phyloP scores from a whole-genome alignment of 2,329 filamentous ascomycete species.

The Microcyclospora pomicola region DNA sequence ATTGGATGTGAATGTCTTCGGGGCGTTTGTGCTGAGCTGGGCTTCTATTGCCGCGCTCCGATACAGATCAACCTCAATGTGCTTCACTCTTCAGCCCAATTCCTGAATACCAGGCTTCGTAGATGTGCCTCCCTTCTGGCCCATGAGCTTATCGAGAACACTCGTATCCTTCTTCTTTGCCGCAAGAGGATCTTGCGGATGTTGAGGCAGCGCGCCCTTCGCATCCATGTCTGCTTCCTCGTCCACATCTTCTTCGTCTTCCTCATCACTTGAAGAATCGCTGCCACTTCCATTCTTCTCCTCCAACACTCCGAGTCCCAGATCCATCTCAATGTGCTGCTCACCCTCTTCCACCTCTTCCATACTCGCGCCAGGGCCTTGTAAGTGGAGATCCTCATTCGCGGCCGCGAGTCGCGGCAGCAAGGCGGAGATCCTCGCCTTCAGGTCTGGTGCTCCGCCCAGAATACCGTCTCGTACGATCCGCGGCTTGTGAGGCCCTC shows the following conservation, averaged over 20 bases:
- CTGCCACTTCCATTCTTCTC: conserved; percentile 8
- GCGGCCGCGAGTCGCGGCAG: conserved; percentile 20
- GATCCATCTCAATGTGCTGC: conserved; percentile 24
- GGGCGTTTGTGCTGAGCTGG: neutral
- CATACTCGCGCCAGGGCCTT: conserved; percentile 15
- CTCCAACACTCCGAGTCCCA: conserved; percentile 23
- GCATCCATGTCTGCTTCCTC: conserved; percentile 3
- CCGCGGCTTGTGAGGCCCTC: conserved; percentile 8
- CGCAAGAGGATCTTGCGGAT: neutral
- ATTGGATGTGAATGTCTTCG: too few species aligned
- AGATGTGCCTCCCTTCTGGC: conserved; percentile 3
- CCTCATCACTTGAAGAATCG: conserved; percentile 2
- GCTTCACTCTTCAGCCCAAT: neutral
- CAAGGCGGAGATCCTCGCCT: conserved; percentile 16
- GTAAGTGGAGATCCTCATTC: conserved; percentile 15
- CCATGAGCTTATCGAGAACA: conserved; percentile 14
- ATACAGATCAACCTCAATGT: too few species aligned
- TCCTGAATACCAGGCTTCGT: neutral
- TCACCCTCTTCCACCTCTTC: conserved; percentile 21
- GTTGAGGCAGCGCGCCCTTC: conserved; percentile 1
- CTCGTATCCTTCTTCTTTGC: conserved; percentile 7
- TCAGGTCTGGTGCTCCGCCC: conserved; percentile 11
- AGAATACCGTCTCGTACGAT: conserved; percentile 6
- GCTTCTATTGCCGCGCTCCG: too few species aligned
- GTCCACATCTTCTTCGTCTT: conserved; percentile 5